These are phyloP conservation scores for Silene uniflora DNA, from an alignment of 148 eudicot species.

Conservation along the genomic window DNA sequence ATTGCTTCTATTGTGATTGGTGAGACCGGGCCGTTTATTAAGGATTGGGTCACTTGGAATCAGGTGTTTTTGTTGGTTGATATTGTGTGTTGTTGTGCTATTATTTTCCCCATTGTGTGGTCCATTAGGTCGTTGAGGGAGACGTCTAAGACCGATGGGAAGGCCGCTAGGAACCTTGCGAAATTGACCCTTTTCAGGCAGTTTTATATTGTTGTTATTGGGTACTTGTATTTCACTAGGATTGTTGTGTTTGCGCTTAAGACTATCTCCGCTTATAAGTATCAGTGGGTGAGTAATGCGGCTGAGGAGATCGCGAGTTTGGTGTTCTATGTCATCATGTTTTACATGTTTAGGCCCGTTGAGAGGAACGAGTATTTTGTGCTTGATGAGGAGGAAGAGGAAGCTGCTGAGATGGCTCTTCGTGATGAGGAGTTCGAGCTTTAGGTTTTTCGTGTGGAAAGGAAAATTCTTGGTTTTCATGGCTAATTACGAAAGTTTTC, in stretches of 20 bases:
- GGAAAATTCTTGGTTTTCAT: not conserved
- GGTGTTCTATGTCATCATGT: slow-evolving; percentile 76
- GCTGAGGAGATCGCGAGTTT: slow-evolving; percentile 95
- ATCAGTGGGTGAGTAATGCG: slow-evolving; percentile 89
- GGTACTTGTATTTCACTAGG: slow-evolving; percentile 93
- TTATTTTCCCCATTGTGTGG: slow-evolving; percentile 91
- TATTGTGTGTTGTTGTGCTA: slow-evolving; percentile 82
- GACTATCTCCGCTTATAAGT: slow-evolving; percentile 84
- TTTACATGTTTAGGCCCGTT: slow-evolving; percentile 95
- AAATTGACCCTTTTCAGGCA: slow-evolving; percentile 87
- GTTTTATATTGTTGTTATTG: slow-evolving; percentile 90
- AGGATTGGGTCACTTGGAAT: slow-evolving; percentile 98
- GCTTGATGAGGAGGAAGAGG: slow-evolving; percentile 87
- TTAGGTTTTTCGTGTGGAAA: slow-evolving; percentile 21
- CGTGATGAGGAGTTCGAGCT: slow-evolving; percentile 84
- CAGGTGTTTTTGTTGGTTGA: slow-evolving; percentile 92
- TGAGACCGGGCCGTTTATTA: slow-evolving; percentile 92
- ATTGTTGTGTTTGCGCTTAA: slow-evolving; percentile 84
- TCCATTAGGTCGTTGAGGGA: slow-evolving; percentile 87
- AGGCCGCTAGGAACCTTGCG: slow-evolving; percentile 87
- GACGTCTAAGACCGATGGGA: slow-evolving; percentile 96
- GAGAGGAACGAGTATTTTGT: slow-evolving; percentile 90
- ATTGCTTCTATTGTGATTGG: slow-evolving; percentile 90
- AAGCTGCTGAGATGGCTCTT: slow-evolving; percentile 93
- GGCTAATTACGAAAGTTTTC: not conserved